Conservation (phyloP, 2,329 filamentous ascomycete genomes). For the Pseudogymnoascus sp. region DNA sequence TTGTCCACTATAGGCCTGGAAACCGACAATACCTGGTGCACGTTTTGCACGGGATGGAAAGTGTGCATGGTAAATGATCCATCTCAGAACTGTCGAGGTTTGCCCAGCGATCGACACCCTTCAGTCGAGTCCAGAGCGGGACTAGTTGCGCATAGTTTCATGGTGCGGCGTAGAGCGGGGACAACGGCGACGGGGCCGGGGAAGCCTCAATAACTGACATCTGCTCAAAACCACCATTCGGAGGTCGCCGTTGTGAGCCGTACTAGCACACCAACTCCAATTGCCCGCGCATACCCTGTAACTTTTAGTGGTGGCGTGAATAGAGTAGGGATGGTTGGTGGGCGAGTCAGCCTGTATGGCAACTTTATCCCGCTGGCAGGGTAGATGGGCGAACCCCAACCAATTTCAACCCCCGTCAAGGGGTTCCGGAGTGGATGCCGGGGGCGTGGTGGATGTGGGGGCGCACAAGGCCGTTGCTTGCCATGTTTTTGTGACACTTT, state of each 20-base stretch:
- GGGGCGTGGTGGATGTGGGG: not conserved
- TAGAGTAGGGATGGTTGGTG: not conserved
- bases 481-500: not conserved
- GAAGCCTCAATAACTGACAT: slow-evolving; percentile 1
- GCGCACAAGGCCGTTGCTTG: not conserved
- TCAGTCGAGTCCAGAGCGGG: not conserved
- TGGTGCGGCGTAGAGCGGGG: not conserved
- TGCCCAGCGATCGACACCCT: not conserved
- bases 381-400: not conserved
- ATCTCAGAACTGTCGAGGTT: not conserved
- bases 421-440: not conserved
- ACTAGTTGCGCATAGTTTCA: not conserved
- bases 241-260: not conserved
- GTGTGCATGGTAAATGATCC: not conserved
- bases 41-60: not conserved
- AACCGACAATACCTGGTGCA: not conserved
- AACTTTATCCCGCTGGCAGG: not conserved
- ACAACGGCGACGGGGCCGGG: not conserved
- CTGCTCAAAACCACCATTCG: not conserved
- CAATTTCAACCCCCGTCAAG: slow-evolving; percentile 2
- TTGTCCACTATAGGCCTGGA: not conserved
- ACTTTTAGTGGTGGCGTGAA: not conserved
- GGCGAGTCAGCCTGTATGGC: not conserved
- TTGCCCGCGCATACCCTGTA: not conserved
- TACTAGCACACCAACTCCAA: not conserved